Conservation (phyloP, 106 monocot species). For the Cymbidium sinense region DNA sequence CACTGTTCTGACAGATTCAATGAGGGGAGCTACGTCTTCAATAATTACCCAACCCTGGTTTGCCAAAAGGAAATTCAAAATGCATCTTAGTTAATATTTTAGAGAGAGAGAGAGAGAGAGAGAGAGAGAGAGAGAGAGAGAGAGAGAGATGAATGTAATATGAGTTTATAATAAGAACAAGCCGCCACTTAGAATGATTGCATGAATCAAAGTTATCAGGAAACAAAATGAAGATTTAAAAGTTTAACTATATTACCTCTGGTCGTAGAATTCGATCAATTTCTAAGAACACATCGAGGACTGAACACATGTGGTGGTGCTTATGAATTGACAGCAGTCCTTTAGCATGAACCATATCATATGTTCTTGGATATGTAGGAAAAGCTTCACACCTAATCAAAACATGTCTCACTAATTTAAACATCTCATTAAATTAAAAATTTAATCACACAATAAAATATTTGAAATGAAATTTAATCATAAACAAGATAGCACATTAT, state of each 20-base stretch:
- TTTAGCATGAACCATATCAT: constrained; percentile 89
- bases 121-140: background rate
- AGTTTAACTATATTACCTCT: constrained; percentile 40
- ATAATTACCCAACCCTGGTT: constrained; percentile 79
- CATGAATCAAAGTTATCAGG: background rate
- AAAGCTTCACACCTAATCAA: constrained; percentile 91
- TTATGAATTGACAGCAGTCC: constrained; percentile 47
- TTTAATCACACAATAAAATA: background rate
- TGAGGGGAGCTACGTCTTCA: constrained; percentile 36
- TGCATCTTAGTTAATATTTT: background rate
- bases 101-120: too few relatives aligned
- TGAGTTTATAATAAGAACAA: too few relatives aligned
- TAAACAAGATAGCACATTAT: background rate
- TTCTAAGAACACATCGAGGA: constrained; percentile 71
- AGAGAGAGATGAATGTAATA: too few relatives aligned
- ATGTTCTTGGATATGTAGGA: constrained; percentile 95
- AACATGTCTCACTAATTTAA: background rate
- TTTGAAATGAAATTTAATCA: background rate
- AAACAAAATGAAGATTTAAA: background rate
- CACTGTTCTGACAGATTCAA: constrained; percentile 48
- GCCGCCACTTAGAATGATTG: background rate
- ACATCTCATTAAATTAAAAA: background rate
- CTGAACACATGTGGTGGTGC: constrained; percentile 56
- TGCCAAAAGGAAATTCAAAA: background rate
- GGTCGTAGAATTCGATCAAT: constrained; percentile 89